A percentile compares a stretch with the other conserved stretches of the same genome.
Evolutionary conservation across 179 eudicot species (phyloP).

Genomic region (Spergularia azorica): DNA sequence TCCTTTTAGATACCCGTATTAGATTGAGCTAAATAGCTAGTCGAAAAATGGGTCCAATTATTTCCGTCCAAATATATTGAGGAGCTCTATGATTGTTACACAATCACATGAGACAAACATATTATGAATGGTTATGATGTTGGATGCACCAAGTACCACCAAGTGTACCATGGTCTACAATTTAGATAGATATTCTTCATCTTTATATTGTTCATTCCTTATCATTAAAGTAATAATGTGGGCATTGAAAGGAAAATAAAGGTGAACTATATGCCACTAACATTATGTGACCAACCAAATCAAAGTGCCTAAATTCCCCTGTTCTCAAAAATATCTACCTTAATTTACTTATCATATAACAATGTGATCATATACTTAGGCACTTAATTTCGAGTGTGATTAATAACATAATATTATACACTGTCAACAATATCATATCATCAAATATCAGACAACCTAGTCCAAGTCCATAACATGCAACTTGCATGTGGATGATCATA

Average conservation of each 20-base stretch:
- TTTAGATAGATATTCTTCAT: not conserved
- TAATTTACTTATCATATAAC: not conserved
- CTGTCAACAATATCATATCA: not conserved
- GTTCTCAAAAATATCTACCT: not conserved
- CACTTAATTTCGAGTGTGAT: not conserved
- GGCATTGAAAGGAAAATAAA: not conserved
- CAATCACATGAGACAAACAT: too few species aligned
- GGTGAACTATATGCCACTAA: not conserved
- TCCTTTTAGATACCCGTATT: not conserved
- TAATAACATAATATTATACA: too few species aligned
- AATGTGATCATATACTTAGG: not conserved
- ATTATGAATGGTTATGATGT: not conserved
- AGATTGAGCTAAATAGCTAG: too few species aligned
- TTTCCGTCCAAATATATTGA: too few species aligned
- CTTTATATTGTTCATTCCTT: not conserved
- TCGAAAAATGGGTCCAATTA: too few species aligned
- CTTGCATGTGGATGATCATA: too few species aligned
- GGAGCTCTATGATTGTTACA: too few species aligned
- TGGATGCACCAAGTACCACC: not conserved
- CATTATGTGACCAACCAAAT: not conserved
- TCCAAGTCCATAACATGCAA: too few species aligned
- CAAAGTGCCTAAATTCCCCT: not conserved
- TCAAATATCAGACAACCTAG: not conserved
- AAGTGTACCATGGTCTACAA: not conserved
- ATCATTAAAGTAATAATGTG: not conserved